Evolutionary conservation across 768 basidiomycete genomes (phyloP), one percentile per base, ranked within the genome.

Genomic region (Termitomyces heimii): DNA sequence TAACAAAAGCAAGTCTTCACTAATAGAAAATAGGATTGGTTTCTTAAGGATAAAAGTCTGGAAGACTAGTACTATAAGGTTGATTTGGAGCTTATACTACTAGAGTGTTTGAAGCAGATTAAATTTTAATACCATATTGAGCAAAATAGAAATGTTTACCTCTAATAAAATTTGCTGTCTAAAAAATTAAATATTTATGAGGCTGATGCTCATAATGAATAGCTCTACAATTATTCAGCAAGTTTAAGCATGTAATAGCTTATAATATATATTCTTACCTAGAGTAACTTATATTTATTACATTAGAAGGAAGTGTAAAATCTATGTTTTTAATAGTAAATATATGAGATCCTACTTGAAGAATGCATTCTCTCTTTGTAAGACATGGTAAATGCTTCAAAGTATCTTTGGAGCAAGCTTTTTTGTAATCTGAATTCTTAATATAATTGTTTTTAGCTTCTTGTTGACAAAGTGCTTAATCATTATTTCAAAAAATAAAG

Each of bases 31-130:
- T 2, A 6, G 64, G 60, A n/a, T 56, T 39, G 12, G 35, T 34
- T 8, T 46, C 40, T 12, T n/a, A 26, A 13, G 64, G 62, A 37
- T 56, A 22, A 26, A 42, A 46, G 13, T 62, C 22, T 34, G 54
- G 62, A 14, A 65, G 58, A 49, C 64, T 63, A 0, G 62, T 65
- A 7, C 64, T 56, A 53, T 65, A 62, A 12, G 40, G 20, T 18
- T 62, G 54, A 0, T 6, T 28, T 9, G 60, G 64, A 18, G 35
- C 40, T 62, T 62, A 65, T 9, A 52, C 59, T 5, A 64, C 37
- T 5, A 64, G n/a, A 10, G 60, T 54, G 37, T 66, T 57, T 1
- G 53, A 40, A 16, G 54, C 53, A 1, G 26, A 49, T 22, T 34
- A 5, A 14, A 64, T 53, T 2, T 43, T 48, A 6, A 65, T 59